phyloP scores from a whole-genome alignment of 2,329 filamentous ascomycete genomes.

The Diaporthe ilicicola region DNA sequence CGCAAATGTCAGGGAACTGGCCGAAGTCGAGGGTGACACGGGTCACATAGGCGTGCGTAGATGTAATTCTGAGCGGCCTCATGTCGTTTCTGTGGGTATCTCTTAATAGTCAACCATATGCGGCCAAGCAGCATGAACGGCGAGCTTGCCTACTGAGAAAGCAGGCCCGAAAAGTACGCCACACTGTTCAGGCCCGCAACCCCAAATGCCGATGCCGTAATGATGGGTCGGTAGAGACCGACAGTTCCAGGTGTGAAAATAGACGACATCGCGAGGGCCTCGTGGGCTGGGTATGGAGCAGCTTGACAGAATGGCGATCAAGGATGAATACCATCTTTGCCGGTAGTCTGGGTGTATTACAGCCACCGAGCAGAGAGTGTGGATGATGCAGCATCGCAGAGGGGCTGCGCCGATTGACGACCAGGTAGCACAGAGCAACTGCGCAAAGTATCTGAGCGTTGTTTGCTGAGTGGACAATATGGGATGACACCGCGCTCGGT shows the following conservation, averaged over 20 bases:
- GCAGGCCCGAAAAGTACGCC: conserved; percentile 22
- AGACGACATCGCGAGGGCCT: conserved; percentile 19
- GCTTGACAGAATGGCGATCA: conserved; percentile 10
- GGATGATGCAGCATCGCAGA: background rate
- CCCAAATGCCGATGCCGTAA: conserved; percentile 27
- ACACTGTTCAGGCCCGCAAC: conserved; percentile 24
- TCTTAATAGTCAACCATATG: conserved; percentile 30
- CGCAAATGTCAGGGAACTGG: conserved; percentile 34
- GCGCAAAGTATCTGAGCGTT: conserved; percentile 30
- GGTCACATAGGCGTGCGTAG: conserved; percentile 29
- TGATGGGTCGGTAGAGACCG: conserved; percentile 21
- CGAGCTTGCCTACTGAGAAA: conserved; percentile 30
- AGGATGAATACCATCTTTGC: conserved; percentile 3
- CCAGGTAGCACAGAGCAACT: background rate
- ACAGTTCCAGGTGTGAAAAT: conserved; percentile 4
- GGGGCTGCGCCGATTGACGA: conserved; percentile 16
- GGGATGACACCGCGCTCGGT: conserved; percentile 30
- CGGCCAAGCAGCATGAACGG: conserved; percentile 17
- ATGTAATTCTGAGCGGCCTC: conserved; percentile 9
- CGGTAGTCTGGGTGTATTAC: conserved; percentile 11
- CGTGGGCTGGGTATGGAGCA: conserved; percentile 12
- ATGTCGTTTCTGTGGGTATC: conserved; percentile 31
- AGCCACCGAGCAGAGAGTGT: background rate
- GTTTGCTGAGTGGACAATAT: conserved; percentile 20
- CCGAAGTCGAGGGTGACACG: conserved; percentile 32